These are phyloP conservation scores for Ophiostoma tasmaniense DNA, from an alignment of 2,329 filamentous ascomycete species.

Conservation along the genomic window DNA sequence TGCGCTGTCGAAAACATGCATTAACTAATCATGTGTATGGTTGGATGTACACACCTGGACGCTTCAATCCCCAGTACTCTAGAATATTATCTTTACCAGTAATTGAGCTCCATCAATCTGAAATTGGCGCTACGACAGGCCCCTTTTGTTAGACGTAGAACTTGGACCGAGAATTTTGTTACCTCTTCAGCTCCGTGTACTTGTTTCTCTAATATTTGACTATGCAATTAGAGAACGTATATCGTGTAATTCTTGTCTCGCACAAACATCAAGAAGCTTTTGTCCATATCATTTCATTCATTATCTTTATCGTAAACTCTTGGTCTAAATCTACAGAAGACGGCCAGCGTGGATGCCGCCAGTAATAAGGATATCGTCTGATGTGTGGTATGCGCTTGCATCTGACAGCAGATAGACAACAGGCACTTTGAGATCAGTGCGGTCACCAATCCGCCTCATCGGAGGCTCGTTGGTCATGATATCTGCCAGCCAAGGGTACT, in stretches of 20 bases:
- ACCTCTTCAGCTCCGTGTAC: too few species aligned
- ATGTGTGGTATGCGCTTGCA: slow-evolving; percentile 12
- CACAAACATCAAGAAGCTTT: neutral
- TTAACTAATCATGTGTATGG: too few species aligned
- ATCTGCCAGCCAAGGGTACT: slow-evolving; percentile 1
- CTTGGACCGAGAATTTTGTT: too few species aligned
- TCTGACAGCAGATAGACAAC: slow-evolving; percentile 13
- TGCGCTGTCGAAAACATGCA: too few species aligned
- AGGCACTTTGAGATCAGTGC: slow-evolving; percentile 12
- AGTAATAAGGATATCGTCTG: slow-evolving; percentile 9
- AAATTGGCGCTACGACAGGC: too few species aligned
- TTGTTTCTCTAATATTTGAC: too few species aligned
- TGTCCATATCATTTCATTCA: neutral
- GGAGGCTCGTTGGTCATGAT: slow-evolving; percentile 10
- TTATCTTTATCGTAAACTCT: neutral
- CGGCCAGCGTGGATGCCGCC: slow-evolving; percentile 13
- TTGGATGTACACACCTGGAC: too few species aligned
- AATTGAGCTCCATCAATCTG: too few species aligned
- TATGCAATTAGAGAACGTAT: too few species aligned
- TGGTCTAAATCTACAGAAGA: neutral
- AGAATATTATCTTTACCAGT: too few species aligned
- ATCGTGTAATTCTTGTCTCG: neutral
- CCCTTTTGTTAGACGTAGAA: too few species aligned
- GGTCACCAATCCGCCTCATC: slow-evolving; percentile 14
- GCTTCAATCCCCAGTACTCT: too few species aligned